These are phyloP conservation scores for Boechera stricta DNA, from an alignment of 345 rosid species.

Conservation along the genomic window DNA sequence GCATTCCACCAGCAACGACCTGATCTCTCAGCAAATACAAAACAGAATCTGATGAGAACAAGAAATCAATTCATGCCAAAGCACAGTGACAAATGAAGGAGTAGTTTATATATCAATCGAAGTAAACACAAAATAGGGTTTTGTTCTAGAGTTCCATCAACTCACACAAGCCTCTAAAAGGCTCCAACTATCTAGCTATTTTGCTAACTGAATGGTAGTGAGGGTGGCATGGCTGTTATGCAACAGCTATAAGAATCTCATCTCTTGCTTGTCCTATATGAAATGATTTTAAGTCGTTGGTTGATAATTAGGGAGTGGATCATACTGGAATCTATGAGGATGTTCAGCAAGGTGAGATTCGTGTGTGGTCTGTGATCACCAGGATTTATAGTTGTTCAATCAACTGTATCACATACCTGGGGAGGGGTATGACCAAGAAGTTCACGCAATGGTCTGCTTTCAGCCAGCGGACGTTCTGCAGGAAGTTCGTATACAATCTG, in stretches of 20 bases:
- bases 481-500: slow-evolving; percentile 93
- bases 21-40: slow-evolving; percentile 47
- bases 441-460: slow-evolving; percentile 84
- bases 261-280: not conserved
- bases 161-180: slow-evolving; percentile 14
- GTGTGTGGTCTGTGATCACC: not conserved
- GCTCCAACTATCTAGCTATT: not conserved
- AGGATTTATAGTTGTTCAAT: not conserved
- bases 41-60: slow-evolving; percentile 20
- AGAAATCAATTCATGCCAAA: not conserved
- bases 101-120: slow-evolving; percentile 9
- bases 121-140: not conserved
- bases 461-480: slow-evolving; percentile 89
- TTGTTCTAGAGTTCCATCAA: slow-evolving; percentile 9
- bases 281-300: not conserved
- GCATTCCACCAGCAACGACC: slow-evolving; percentile 88
- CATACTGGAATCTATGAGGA: not conserved
- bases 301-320: not conserved
- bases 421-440: slow-evolving; percentile 93
- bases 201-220: not conserved
- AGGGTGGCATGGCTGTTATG: not conserved
- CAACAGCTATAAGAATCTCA: slow-evolving; percentile 14
- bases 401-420: slow-evolving; percentile 55
- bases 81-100: slow-evolving; percentile 1
- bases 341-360: slow-evolving; percentile 7